A percentile compares a stretch with the other conserved stretches of the same genome.
phyloP scores from a whole-genome alignment of 495 filamentous ascomycete genomes.

The Talaromyces adpressus region DNA sequence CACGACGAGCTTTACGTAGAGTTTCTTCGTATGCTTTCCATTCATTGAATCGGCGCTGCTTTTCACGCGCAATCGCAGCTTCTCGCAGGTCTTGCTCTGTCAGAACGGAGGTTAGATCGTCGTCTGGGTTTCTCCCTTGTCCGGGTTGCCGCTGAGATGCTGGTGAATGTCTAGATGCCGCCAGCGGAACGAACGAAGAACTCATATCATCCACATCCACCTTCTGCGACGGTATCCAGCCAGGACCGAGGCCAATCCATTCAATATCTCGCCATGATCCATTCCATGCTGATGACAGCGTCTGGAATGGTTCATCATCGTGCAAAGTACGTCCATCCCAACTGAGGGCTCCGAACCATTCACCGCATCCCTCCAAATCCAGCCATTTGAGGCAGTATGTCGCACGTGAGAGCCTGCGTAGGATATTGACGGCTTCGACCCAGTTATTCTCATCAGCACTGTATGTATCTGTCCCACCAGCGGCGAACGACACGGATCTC shows the following conservation, averaged over 20 bases:
- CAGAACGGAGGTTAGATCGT: slow-evolving; percentile 4
- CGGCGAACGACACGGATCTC: slow-evolving; percentile 42
- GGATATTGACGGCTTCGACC: slow-evolving; percentile 59
- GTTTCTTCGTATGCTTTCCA: slow-evolving; percentile 18
- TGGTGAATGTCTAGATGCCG: background rate
- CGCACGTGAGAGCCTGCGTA: slow-evolving; percentile 58
- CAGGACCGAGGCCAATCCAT: slow-evolving; percentile 42
- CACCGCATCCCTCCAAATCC: slow-evolving; percentile 69
- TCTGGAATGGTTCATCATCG: slow-evolving; percentile 17
- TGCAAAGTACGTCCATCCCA: slow-evolving; percentile 30
- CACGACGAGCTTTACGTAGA: slow-evolving; percentile 16
- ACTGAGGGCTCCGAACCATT: slow-evolving; percentile 61
- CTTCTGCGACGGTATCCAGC: slow-evolving; percentile 28
- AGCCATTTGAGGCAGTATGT: slow-evolving; percentile 72
- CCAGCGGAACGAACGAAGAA: background rate
- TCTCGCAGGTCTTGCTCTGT: slow-evolving; percentile 16
- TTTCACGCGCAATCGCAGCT: slow-evolving; percentile 24
- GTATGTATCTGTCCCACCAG: slow-evolving; percentile 60
- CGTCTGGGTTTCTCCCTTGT: slow-evolving; percentile 9
- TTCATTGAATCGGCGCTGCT: slow-evolving; percentile 21
- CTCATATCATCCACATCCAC: slow-evolving; percentile 9
- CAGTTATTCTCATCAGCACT: slow-evolving; percentile 60
- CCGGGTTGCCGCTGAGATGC: background rate
- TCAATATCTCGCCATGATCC: slow-evolving; percentile 42
- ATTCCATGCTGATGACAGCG: slow-evolving; percentile 42